A percentile compares a stretch with the other conserved stretches of the same genome.
These are phyloP conservation scores for Solanum hybrid DNA, from an alignment of 305 asterid genomes.

Conservation along the genomic window DNA sequence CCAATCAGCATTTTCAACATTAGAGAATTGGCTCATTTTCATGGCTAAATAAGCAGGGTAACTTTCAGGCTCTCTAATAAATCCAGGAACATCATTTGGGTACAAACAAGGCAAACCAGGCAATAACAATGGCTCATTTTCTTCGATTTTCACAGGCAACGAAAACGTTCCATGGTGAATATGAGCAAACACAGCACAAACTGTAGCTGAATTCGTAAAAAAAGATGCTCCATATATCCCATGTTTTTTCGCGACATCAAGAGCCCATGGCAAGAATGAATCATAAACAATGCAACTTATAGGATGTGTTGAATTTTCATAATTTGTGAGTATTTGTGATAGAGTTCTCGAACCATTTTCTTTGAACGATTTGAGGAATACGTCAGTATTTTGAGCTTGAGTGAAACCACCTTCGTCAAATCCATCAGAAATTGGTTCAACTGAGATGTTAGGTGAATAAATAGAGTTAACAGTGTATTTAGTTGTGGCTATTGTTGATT, in stretches of 20 bases:
- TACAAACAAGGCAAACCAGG: constrained; percentile 47
- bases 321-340: constrained; percentile 21
- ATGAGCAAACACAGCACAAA: constrained; percentile 39
- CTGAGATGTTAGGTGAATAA: constrained; percentile 18
- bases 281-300: constrained; percentile 46
- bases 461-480: constrained; percentile 31
- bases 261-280: constrained; percentile 64
- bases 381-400: constrained; percentile 10
- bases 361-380: constrained; percentile 25
- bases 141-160: constrained; percentile 29
- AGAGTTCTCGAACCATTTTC: constrained; percentile 44
- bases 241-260: constrained; percentile 43
- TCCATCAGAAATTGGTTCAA: constrained; percentile 57
- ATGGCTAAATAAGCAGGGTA: constrained; percentile 65
- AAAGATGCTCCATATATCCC: constrained; percentile 44
- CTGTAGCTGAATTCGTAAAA: constrained; percentile 58
- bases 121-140: constrained; percentile 23
- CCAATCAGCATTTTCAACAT: constrained; percentile 43
- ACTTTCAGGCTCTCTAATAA: constrained; percentile 39
- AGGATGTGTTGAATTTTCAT: constrained; percentile 15
- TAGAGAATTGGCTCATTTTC: constrained; percentile 56
- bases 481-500: constrained; percentile 53
- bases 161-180: constrained; percentile 27
- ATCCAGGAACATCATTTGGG: constrained; percentile 41
- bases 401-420: constrained; percentile 31